Percentiles rank a stretch among this genome's conserved stretches.
phyloP scores from a whole-genome alignment of 768 basidiomycete genomes.

The Leccinum subtestaceum region DNA sequence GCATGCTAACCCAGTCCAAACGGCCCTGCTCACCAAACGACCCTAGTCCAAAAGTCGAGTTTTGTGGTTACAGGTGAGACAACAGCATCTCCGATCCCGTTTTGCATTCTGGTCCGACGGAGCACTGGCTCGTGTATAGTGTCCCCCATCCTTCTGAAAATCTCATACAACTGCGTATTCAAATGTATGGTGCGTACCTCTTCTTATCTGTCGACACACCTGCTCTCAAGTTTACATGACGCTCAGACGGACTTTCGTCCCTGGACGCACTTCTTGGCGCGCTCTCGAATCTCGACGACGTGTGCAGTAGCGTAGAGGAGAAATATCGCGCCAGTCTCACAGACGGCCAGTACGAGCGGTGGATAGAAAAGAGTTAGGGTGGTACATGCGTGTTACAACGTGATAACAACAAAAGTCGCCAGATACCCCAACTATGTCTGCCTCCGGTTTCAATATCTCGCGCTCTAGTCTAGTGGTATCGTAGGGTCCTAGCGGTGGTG shows the following conservation, averaged over 20 bases:
- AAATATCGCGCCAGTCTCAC: slow-evolving; percentile 61
- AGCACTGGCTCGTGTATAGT: slow-evolving; percentile 15
- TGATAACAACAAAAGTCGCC: too few species aligned
- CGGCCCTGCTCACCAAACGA: slow-evolving; percentile 6
- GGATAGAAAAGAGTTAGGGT: slow-evolving; percentile 62
- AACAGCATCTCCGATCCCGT: too few species aligned
- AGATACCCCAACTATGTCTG: too few species aligned
- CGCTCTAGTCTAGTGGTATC: too few species aligned
- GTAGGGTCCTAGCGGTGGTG: slow-evolving; percentile 58
- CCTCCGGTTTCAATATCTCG: too few species aligned
- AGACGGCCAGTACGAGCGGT: slow-evolving; percentile 54
- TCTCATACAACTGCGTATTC: slow-evolving; percentile 94
- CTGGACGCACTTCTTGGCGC: slow-evolving; percentile 75
- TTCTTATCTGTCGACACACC: background rate
- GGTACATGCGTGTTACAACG: background rate
- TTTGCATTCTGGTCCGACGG: background rate
- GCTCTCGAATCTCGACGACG: slow-evolving; percentile 70
- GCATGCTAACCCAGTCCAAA: background rate
- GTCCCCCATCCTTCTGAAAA: slow-evolving; percentile 95
- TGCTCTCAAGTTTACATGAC: background rate
- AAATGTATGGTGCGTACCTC: slow-evolving; percentile 89
- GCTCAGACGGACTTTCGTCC: slow-evolving; percentile 80
- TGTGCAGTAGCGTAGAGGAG: slow-evolving; percentile 70
- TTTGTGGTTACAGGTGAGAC: background rate
- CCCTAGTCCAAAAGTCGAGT: background rate